Conservation (phyloP, 1,139 yeast genomes). For the Yamadazyma sp. region DNA sequence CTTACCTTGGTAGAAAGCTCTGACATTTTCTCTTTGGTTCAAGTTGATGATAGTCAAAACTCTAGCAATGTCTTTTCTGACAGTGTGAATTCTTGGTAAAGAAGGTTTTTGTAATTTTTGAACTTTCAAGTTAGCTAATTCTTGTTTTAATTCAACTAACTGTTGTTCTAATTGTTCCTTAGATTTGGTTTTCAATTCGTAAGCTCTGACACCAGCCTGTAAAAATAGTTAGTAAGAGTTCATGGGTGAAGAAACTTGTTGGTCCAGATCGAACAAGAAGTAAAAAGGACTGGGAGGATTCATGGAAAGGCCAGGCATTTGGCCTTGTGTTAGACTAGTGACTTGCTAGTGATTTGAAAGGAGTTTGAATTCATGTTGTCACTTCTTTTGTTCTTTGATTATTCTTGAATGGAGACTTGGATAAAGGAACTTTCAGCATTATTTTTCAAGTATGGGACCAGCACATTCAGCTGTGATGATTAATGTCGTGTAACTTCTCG, state of each 20-base stretch:
- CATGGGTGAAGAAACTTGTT: not conserved
- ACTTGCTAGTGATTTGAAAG: no score
- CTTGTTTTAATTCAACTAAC: conserved; percentile 95
- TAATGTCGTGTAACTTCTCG: no score
- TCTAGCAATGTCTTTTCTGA: conserved; percentile 98
- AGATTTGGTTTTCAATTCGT: conserved; percentile 96
- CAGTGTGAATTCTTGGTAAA: conserved; percentile 92
- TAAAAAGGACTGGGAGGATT: no score
- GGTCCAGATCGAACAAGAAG: no score
- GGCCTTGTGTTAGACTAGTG: no score
- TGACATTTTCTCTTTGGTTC: conserved; percentile 94
- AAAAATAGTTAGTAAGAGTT: conserved; percentile 13
- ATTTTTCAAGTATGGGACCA: no score
- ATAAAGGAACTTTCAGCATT: no score
- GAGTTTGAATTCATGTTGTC: no score
- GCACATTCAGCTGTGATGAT: no score
- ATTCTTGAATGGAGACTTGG: no score
- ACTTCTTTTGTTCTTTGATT: no score
- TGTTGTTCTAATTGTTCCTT: conserved; percentile 95
- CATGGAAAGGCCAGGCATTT: no score
- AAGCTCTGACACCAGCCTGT: conserved; percentile 90
- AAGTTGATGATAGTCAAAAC: conserved; percentile 96
- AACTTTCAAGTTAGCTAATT: conserved; percentile 93
- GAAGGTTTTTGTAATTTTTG: conserved; percentile 92
- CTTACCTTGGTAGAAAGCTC: conserved; percentile 94